These are phyloP conservation scores for Epichloe uncinata DNA, from an alignment of 2,329 filamentous ascomycete genomes.

Conservation along the genomic window DNA sequence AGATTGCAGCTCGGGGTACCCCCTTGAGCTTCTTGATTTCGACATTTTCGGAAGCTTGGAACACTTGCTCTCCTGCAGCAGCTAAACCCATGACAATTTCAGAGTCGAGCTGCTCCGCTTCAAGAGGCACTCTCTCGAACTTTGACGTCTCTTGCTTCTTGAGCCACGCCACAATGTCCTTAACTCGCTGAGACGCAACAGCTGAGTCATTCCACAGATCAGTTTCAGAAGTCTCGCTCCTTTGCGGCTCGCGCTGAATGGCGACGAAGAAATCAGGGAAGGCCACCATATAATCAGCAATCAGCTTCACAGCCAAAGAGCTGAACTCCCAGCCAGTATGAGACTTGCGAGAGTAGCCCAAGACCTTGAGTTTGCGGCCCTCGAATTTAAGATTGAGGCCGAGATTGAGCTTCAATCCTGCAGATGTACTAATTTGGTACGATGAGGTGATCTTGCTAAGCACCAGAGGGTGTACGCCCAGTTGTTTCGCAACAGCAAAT, in stretches of 20 bases:
- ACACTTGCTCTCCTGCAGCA: conserved; percentile 52
- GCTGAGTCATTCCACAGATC: conserved; percentile 70
- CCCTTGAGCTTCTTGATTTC: conserved; percentile 59
- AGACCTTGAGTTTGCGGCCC: conserved; percentile 83
- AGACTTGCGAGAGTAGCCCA: conserved; percentile 85
- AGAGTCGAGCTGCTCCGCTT: conserved; percentile 92
- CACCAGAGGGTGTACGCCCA: conserved; percentile 72
- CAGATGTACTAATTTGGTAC: conserved; percentile 67
- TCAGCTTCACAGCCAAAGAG: conserved; percentile 62
- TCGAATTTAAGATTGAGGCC: conserved; percentile 97
- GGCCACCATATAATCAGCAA: conserved; percentile 79
- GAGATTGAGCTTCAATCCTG: conserved; percentile 73
- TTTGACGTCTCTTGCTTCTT: conserved; percentile 84
- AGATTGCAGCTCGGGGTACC: conserved; percentile 76
- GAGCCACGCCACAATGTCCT: conserved; percentile 88
- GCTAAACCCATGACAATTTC: conserved; percentile 76
- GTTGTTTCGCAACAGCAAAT: conserved; percentile 71
- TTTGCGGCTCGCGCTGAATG: conserved; percentile 73
- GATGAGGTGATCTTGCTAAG: conserved; percentile 94
- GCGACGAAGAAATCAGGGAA: conserved; percentile 94
- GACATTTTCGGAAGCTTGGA: conserved; percentile 35
- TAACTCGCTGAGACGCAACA: conserved; percentile 65
- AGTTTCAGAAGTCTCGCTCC: conserved; percentile 69
- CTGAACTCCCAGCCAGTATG: conserved; percentile 93
- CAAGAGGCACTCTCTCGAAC: conserved; percentile 89